These are phyloP conservation scores for Pascua sp. DNA, from an alignment of 1,284 basidiomycete species.

Conservation along the genomic window DNA sequence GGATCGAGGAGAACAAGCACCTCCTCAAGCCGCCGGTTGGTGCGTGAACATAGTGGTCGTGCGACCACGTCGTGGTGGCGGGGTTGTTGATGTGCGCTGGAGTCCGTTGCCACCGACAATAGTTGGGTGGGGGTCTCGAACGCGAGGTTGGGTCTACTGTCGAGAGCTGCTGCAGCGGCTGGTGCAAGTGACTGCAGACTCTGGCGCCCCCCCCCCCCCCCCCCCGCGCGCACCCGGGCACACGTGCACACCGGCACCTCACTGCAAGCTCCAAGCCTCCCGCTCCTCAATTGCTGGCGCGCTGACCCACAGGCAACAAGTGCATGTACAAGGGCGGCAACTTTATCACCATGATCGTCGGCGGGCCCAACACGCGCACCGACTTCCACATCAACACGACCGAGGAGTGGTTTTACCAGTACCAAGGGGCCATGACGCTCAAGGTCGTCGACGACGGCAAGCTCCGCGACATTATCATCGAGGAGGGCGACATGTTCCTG, in stretches of 20 bases:
- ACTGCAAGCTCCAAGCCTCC: not conserved
- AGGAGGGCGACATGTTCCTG: conserved; percentile 94
- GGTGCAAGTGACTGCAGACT: too few species aligned
- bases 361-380: conserved; percentile 84
- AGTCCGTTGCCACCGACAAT: too few species aligned
- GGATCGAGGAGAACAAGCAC: conserved; percentile 74
- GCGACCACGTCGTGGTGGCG: not conserved
- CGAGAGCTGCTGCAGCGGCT: too few species aligned
- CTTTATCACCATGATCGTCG: conserved; percentile 86
- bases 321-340: conserved; percentile 80
- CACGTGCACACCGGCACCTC: too few species aligned
- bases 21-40: conserved; percentile 81
- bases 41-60: conserved; percentile 26
- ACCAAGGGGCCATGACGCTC: conserved; percentile 85
- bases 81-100: not conserved
- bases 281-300: not conserved
- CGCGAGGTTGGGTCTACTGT: too few species aligned
- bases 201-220: too few species aligned
- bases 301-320: conserved; percentile 60
- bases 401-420: conserved; percentile 96
- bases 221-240: too few species aligned
- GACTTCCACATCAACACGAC: conserved; percentile 94
- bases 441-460: conserved; percentile 80
- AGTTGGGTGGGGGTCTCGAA: too few species aligned
- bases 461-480: conserved; percentile 82